Evolutionary conservation across 805 yeast genomes (phyloP).

Genomic region (Metschnikowia reukaufii): DNA sequence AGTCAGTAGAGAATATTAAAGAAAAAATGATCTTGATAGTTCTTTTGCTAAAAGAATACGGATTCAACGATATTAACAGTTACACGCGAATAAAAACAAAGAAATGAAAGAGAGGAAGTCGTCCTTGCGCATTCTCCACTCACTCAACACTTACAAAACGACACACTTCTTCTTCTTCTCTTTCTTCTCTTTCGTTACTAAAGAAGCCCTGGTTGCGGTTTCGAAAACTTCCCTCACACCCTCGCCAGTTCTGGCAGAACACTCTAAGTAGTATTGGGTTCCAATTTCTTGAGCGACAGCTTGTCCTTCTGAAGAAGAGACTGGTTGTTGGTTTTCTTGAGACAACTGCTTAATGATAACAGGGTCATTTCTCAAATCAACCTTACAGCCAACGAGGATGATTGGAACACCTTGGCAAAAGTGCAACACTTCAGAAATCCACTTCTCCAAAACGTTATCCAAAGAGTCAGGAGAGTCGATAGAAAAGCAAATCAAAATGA

Average conservation of each 20-base stretch:
- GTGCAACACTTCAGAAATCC: constrained; percentile 44
- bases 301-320: constrained; percentile 27
- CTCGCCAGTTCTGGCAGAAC: constrained; percentile 35
- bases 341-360: constrained; percentile 28
- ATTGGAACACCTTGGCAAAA: constrained; percentile 39
- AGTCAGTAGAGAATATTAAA: not conserved
- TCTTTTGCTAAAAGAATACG: constrained; percentile 6
- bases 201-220: constrained; percentile 32
- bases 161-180: constrained; percentile 33
- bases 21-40: constrained; percentile 1
- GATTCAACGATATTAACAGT: constrained; percentile 18
- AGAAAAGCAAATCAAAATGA: constrained; percentile 39
- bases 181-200: constrained; percentile 30
- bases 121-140: constrained; percentile 4
- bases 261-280: constrained; percentile 36
- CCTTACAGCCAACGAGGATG: constrained; percentile 38
- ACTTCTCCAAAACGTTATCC: constrained; percentile 37
- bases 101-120: constrained; percentile 13
- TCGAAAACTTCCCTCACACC: constrained; percentile 33
- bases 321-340: constrained; percentile 25
- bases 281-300: constrained; percentile 29
- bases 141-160: constrained; percentile 22
- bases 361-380: constrained; percentile 34
- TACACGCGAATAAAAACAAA: constrained; percentile 18
- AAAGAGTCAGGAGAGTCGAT: constrained; percentile 33